Base-by-base conservation (phyloP, 768 basidiomycete species). In the Mycena galopus region DNA sequence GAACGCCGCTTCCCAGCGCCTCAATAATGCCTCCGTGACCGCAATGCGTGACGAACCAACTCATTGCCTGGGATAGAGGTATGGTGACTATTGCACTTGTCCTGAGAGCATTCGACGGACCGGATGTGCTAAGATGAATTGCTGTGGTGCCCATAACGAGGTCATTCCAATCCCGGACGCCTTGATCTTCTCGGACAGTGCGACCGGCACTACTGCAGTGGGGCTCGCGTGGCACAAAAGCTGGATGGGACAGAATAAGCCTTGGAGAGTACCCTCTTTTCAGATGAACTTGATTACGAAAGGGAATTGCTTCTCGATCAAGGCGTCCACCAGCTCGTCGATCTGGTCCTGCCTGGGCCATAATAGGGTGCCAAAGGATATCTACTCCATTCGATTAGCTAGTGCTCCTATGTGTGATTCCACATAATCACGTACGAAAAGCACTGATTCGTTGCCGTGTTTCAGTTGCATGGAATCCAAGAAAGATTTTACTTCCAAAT, bases 11-110 rank as follows among this genome's bases (percentile, higher is more conserved):
- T 1, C 33, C 42, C 1, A 71, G 62, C 2, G 70, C 10, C 21
- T 71, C 70, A 3, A 27, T 55, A 2, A 66, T 29, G 1, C 70
- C 63, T 3, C 69, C 69, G 16, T 71, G 57, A 3, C 69, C 69
- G 1, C 64, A 23, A 47, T 71, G 70, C 17, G 58, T 66, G 50
- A 71, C 1, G 27, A 65, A 62, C 70, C 70, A 71, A 23, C 64
- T 65, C 12, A 65, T 71, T 12, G 58, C 70, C 70, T 71, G 53
- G n/a, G n/a, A n/a, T n/a, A n/a, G n/a, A n/a, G n/a, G n/a, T n/a
- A n/a, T n/a, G n/a, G n/a, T n/a, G n/a, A n/a, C n/a, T n/a, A n/a
- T n/a, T n/a, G n/a, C n/a, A n/a, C 11, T 11, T 37, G 35, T 14
- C 1, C 1, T 37, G 7, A 10, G 10, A 37, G 1, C 29, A 44